Base-by-base conservation (phyloP, 352 stramenopile genomes). In the Phytophthora vignae region DNA sequence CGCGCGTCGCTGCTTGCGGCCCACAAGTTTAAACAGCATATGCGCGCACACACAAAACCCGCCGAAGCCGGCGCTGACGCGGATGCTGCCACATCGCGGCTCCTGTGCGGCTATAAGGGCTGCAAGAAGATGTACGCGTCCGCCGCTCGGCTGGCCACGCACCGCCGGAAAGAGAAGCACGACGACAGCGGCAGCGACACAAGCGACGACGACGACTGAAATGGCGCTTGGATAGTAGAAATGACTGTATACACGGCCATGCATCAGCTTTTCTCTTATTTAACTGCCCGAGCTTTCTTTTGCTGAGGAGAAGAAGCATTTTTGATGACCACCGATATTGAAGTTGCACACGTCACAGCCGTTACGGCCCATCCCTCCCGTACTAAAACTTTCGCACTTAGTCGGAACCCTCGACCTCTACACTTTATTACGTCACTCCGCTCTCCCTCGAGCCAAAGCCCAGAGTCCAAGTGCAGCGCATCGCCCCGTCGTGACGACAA, bases 101-200 rank as follows among this genome's bases (percentile, higher is more conserved):
- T 89, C 8, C 29, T 48, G 12, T 89, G 82, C 29, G 65, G 65
- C 17, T 67, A 65, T 29, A 29, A 66, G 17, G 69, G 65, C 4
- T 89, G 82, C 40, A 64, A 44, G 10, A 83, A 82, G 73, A 82
- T n/a, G 7, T 89, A 89, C 71, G 56, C 54, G 10, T 83, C 79
- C 1, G 46, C 66, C 19, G 85, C 81, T 61, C 33, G 79, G 4
- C 60, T 87, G 3, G 65, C 67, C 14, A 74, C 71, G 9, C 82
- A 89, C 50, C 65, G 74, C 3, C 65, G 76, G 48, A 65, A 78
- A 69, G 49, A 65, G 7, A 42, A 12, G 5, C 46, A 53, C 46
- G 29, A 7, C n/a, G 46, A 48, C 40, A 48, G 40, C 40, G 15
- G 40, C 19, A 27, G 46, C 17, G 46, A 53, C 17, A 53, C 19